These are phyloP conservation scores for Rhodotorula glutinis DNA, from an alignment of 1,284 basidiomycete genomes.

Conservation along the genomic window DNA sequence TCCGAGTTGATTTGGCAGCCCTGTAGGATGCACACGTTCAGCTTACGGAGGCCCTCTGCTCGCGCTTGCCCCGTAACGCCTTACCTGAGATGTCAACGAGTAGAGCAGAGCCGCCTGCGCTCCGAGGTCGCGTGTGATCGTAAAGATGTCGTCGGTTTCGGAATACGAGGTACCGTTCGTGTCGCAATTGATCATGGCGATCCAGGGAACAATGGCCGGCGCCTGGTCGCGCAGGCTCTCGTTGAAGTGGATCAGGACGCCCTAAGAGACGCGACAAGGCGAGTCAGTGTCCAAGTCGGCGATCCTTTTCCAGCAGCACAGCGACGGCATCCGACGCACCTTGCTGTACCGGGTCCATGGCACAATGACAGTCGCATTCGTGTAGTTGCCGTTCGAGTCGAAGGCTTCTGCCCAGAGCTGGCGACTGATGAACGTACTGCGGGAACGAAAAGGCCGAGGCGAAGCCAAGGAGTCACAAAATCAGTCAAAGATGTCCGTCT, in stretches of 20 bases:
- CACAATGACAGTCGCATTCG: constrained; percentile 26
- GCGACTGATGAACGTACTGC: constrained; percentile 21
- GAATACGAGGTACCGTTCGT: constrained; percentile 61
- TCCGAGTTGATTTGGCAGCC: constrained; percentile 70
- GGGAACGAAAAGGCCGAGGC: background rate
- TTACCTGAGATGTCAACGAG: constrained; percentile 46
- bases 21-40: no score
- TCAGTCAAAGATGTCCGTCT: no score
- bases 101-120: constrained; percentile 64
- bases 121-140: constrained; percentile 68
- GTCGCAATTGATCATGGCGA: constrained; percentile 80
- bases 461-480: no score
- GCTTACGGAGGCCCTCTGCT: no score
- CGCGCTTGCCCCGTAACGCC: no score
- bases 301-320: no score
- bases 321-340: constrained; percentile 3
- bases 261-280: constrained; percentile 12
- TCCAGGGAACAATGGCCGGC: constrained; percentile 68
- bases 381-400: constrained; percentile 35
- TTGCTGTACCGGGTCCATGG: constrained; percentile 36
- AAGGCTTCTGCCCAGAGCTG: constrained; percentile 26
- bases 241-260: constrained; percentile 45
- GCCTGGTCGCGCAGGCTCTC: constrained; percentile 38
- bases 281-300: no score
- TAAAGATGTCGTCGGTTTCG: constrained; percentile 69